Base-by-base conservation (phyloP, 495 filamentous ascomycete species). In the Tirmania nivea region DNA sequence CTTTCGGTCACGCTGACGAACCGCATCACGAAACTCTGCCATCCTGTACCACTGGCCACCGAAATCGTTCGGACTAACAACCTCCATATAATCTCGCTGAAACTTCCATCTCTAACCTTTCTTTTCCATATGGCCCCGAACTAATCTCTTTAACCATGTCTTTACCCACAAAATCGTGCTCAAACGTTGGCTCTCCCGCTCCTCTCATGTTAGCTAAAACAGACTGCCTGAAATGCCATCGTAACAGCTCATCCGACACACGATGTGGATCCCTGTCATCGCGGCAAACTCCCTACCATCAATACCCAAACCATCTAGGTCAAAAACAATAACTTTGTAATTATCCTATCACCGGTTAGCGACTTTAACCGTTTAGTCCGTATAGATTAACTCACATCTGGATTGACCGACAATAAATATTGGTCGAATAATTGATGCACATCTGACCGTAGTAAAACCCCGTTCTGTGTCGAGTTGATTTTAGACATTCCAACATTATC, bases 181-280 rank as follows among this genome's bases (percentile, higher is more conserved):
- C n/a, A n/a, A n/a, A n/a, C n/a, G n/a, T n/a, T n/a, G n/a, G n/a
- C n/a, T n/a, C n/a, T n/a, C n/a, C n/a, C n/a, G n/a, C n/a, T n/a
- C n/a, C n/a, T n/a, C n/a, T n/a, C n/a, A n/a, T n/a, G n/a, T n/a
- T n/a, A n/a, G 59, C 55, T 31, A 66, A 53, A 25, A 66, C 60
- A 12, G 54, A 59, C 52, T 67, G 64, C 8, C 61, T 48, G 50
- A 67, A 67, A 52, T 67, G 61, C 64, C 64, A 67, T 19, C 61
- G 45, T 6, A 67, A 56, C 48, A 64, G 59, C 36, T 64, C 36
- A 49, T 67, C 59, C 10, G 57, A 55, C 52, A 62, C 54, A 42
- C 59, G 20, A 52, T 63, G 57, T 8, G 59, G 52, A 55, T 61
- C 51, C 52, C 51, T 49, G 3, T 58, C 58, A 59, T 63, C 39